Conservation (phyloP, 306 rosid species). For the Casuarina cunninghamiana region DNA sequence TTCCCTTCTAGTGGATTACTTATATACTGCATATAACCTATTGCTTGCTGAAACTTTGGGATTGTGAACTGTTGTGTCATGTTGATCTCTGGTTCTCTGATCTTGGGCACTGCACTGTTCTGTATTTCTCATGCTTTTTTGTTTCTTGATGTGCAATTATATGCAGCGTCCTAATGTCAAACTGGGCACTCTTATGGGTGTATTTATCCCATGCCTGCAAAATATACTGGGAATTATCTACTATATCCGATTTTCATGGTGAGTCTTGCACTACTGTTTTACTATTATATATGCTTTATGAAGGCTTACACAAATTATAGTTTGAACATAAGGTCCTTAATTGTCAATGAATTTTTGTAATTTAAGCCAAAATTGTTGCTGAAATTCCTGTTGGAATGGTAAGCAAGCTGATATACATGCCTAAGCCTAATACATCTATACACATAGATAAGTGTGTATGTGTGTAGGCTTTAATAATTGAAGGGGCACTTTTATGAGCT, state of each 20-base stretch:
- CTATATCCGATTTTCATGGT: slow-evolving; percentile 98
- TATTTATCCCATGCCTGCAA: slow-evolving; percentile 91
- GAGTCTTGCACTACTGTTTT: slow-evolving; percentile 32
- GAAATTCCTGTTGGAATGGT: not conserved
- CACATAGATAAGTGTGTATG: no score
- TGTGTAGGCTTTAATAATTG: no score
- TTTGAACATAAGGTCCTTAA: not conserved
- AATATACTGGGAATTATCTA: slow-evolving; percentile 98
- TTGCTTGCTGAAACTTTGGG: not conserved
- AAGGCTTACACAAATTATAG: not conserved
- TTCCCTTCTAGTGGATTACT: not conserved
- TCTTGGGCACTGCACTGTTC: not conserved
- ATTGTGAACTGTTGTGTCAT: slow-evolving; percentile 1
- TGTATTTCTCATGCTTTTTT: slow-evolving; percentile 23
- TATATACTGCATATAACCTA: not conserved
- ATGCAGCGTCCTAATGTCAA: slow-evolving; percentile 66
- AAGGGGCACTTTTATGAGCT: no score
- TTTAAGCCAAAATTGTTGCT: not conserved
- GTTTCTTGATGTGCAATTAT: slow-evolving; percentile 28
- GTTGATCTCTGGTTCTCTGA: slow-evolving; percentile 17
- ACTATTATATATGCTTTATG: not conserved
- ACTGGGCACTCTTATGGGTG: slow-evolving; percentile 97
- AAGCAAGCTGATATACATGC: no score
- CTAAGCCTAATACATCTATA: not conserved
- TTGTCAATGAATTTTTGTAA: not conserved